phyloP scores from a whole-genome alignment of 495 filamentous ascomycete species.

The Sabuloglossum arenarium region DNA sequence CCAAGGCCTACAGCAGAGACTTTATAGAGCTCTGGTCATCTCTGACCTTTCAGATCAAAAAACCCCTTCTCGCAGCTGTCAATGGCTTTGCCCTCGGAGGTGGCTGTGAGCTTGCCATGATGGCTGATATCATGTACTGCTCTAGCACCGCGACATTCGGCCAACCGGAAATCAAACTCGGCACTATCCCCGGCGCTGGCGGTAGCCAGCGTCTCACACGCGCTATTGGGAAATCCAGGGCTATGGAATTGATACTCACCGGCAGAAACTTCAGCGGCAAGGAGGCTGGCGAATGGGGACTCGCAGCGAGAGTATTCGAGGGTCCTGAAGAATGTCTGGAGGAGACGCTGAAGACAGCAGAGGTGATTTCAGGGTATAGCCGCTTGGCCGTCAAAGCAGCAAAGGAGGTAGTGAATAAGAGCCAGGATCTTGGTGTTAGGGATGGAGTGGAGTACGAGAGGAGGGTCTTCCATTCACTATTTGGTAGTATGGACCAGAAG shows the following conservation, averaged over 20 bases:
- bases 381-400: conserved; percentile 67
- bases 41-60: conserved; percentile 61
- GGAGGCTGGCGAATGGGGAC: conserved; percentile 76
- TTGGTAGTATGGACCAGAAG: conserved; percentile 92
- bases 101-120: conserved; percentile 93
- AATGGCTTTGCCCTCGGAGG: conserved; percentile 88
- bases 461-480: conserved; percentile 74
- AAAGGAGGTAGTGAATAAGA: conserved; percentile 97
- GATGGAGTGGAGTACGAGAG: conserved; percentile 93
- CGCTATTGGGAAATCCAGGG: conserved; percentile 70
- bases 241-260: conserved; percentile 89
- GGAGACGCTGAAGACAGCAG: conserved; percentile 57
- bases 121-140: conserved; percentile 90
- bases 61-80: conserved; percentile 83
- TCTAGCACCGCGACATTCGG: conserved; percentile 67
- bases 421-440: conserved; percentile 62
- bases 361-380: conserved; percentile 67
- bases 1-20: conserved; percentile 57
- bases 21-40: conserved; percentile 90
- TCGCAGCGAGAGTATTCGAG: conserved; percentile 68
- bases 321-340: conserved; percentile 64
- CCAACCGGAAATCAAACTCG: conserved; percentile 90
- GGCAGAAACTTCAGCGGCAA: conserved; percentile 60
- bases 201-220: conserved; percentile 75
- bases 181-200: conserved; percentile 79